Conservation (phyloP, 768 basidiomycete genomes). For the Suillus spraguei region DNA sequence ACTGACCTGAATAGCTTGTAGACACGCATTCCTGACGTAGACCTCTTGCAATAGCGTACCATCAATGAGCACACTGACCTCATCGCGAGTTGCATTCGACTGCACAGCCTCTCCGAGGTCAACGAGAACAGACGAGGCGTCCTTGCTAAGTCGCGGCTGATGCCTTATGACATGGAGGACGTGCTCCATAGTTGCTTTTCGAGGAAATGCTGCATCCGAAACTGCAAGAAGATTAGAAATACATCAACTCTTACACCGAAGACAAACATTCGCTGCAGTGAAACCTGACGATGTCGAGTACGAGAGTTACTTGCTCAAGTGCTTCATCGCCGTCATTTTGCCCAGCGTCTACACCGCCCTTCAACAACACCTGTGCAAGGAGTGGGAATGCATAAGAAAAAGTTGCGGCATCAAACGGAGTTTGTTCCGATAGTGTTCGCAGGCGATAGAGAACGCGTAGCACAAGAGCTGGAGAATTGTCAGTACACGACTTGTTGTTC, state of each 20-base stretch:
- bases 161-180: constrained; percentile 73
- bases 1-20: constrained; percentile 87
- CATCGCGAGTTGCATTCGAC: constrained; percentile 58
- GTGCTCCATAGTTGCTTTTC: constrained; percentile 64
- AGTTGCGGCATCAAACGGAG: constrained; percentile 82
- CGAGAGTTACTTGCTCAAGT: constrained; percentile 79
- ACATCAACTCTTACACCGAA: constrained; percentile 9
- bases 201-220: constrained; percentile 70
- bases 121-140: constrained; percentile 78
- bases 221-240: constrained; percentile 47
- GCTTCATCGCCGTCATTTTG: constrained; percentile 69
- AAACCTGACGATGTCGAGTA: constrained; percentile 41
- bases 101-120: constrained; percentile 82
- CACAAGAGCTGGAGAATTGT: constrained; percentile 59
- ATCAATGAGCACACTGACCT: constrained; percentile 64
- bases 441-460: constrained; percentile 86
- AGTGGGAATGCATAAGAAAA: constrained; percentile 83
- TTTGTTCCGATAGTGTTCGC: constrained; percentile 77
- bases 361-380: constrained; percentile 63
- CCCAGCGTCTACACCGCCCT: constrained; percentile 63
- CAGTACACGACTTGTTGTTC: constrained; percentile 1
- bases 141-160: constrained; percentile 82
- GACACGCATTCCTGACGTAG: constrained; percentile 82
- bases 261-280: constrained; percentile 34
- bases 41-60: constrained; percentile 87